Evolutionary conservation across 140 eudicot genomes (phyloP).

Genomic region (Stevia rebaudiana): DNA sequence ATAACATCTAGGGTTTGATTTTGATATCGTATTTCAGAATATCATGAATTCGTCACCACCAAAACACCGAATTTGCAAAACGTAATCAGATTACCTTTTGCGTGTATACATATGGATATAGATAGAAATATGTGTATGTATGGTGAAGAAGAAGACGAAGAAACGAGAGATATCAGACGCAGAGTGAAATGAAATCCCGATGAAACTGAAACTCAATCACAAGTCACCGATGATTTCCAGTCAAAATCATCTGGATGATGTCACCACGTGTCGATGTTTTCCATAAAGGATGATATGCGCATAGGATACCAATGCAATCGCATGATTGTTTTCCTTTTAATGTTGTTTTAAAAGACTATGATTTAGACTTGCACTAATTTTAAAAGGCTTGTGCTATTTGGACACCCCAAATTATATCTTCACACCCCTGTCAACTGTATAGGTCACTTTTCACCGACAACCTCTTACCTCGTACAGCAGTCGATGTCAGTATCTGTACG

Average conservation of each 20-base stretch:
- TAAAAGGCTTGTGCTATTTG: too few species aligned
- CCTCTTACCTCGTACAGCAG: too few species aligned
- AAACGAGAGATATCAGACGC: constrained; percentile 1
- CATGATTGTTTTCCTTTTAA: too few species aligned
- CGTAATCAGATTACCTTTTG: background rate
- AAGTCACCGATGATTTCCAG: constrained; percentile 18
- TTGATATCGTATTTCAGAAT: constrained; percentile 5
- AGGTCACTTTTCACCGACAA: too few species aligned
- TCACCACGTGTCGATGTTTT: constrained; percentile 24
- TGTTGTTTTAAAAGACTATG: too few species aligned
- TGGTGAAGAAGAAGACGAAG: constrained; percentile 9
- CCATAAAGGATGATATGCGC: too few species aligned
- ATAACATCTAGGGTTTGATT: constrained; percentile 26
- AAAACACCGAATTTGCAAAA: constrained; percentile 11
- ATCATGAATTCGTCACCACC: constrained; percentile 20
- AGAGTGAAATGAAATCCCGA: constrained; percentile 34
- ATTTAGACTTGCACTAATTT: too few species aligned
- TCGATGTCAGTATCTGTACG: too few species aligned
- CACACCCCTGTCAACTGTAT: too few species aligned
- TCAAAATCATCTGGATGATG: constrained; percentile 11
- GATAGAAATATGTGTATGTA: constrained; percentile 13
- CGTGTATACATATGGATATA: constrained; percentile 8
- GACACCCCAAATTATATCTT: too few species aligned
- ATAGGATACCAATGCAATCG: background rate
- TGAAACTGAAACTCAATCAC: constrained; percentile 38